phyloP scores from a whole-genome alignment of 192 early-diverging fungal genomes.

The Dissophora globulifera region DNA sequence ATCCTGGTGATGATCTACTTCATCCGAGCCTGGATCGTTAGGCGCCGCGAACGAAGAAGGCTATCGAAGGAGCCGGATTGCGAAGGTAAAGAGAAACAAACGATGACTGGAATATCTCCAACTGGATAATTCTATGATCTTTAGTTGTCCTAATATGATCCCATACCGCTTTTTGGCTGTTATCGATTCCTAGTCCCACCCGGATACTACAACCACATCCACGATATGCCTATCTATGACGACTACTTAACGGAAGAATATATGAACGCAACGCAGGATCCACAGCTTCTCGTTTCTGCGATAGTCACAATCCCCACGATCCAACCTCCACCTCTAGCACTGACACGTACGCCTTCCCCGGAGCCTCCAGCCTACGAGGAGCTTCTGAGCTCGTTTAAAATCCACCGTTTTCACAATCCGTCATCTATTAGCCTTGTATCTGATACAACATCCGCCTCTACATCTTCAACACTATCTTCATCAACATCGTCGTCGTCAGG shows the following conservation, averaged over 20 bases:
- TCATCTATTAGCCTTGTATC: neutral
- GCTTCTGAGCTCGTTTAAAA: neutral
- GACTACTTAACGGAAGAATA: no score
- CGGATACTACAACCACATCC: neutral
- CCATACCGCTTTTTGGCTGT: no score
- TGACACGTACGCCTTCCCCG: neutral
- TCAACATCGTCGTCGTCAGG: no score
- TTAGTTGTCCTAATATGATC: neutral
- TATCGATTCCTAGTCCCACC: slow-evolving; percentile 5
- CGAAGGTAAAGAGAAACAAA: slow-evolving; percentile 14
- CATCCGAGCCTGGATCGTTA: slow-evolving; percentile 4
- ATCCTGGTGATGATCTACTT: slow-evolving; percentile 11
- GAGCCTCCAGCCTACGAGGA: slow-evolving; percentile 10
- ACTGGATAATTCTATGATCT: no score
- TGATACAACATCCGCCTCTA: neutral
- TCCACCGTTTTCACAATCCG: neutral
- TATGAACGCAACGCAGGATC: neutral
- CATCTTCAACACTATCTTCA: neutral
- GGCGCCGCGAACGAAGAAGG: slow-evolving; percentile 2
- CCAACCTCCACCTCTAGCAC: neutral
- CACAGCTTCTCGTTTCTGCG: neutral
- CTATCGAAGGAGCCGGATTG: slow-evolving; percentile 19
- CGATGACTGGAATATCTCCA: no score
- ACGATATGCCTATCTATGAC: slow-evolving; percentile 6
- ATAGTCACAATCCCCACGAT: neutral